Conservation (phyloP, 2,329 filamentous ascomycete genomes). For the Cadophora sp. region DNA sequence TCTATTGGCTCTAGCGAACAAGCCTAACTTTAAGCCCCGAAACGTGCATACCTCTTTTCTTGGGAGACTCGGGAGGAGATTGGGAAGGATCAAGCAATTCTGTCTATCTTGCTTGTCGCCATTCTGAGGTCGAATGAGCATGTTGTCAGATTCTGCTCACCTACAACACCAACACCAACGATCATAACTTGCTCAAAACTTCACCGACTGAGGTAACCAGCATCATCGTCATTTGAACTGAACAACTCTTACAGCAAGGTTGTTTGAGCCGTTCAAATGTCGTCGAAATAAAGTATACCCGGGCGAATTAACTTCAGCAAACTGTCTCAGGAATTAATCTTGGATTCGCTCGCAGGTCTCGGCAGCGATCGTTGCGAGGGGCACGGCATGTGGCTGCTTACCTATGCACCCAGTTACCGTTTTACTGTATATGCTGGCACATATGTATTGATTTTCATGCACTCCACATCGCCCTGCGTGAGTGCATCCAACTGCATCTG, state of each 20-base stretch:
- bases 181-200: background rate
- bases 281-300: slow-evolving; percentile 4
- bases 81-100: background rate
- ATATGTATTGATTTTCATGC: slow-evolving; percentile 8
- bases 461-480: background rate
- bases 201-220: too few relatives aligned
- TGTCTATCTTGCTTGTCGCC: background rate
- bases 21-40: background rate
- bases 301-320: background rate
- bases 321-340: background rate
- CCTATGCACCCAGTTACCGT: background rate
- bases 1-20: background rate
- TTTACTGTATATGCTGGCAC: background rate
- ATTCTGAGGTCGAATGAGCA: slow-evolving; percentile 7
- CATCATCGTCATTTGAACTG: background rate
- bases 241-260: too few relatives aligned
- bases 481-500: background rate
- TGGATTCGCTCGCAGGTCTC: background rate
- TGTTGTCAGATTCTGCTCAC: slow-evolving; percentile 3
- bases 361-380: background rate
- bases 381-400: background rate
- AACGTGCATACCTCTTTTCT: background rate
- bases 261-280: background rate
- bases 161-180: background rate
- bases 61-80: background rate